phyloP scores from a whole-genome alignment of 371 early-diverging fungal genomes.

The Mortierella sp. region DNA sequence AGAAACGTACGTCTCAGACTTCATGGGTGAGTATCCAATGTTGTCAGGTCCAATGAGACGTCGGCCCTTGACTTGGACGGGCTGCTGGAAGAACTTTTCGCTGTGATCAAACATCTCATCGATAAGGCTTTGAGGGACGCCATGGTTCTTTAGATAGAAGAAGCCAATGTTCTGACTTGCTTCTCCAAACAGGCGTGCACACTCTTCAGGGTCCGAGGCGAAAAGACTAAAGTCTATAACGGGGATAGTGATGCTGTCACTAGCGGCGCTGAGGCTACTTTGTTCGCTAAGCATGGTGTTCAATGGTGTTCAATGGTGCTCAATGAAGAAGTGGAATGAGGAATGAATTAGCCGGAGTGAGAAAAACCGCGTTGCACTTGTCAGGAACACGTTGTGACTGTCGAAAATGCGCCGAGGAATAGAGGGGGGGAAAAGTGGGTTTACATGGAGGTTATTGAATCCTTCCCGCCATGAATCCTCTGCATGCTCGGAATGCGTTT shows the following conservation, averaged over 20 bases:
- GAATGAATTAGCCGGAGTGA: neutral
- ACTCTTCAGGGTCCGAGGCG: constrained; percentile 51
- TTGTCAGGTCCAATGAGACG: constrained; percentile 29
- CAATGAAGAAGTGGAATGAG: neutral
- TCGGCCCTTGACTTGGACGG: constrained; percentile 24
- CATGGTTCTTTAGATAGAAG: constrained; percentile 74
- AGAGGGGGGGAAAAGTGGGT: neutral
- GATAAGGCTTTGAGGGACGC: constrained; percentile 60
- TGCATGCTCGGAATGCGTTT: constrained; percentile 56
- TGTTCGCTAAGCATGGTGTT: neutral
- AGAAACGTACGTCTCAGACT: constrained; percentile 61
- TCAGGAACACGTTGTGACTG: neutral
- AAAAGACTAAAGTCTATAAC: constrained; percentile 66
- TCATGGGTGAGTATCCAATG: constrained; percentile 38
- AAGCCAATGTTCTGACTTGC: constrained; percentile 74
- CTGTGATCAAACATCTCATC: constrained; percentile 67
- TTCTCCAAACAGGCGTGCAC: constrained; percentile 60
- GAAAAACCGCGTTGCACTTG: neutral
- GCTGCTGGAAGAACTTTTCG: constrained; percentile 31
- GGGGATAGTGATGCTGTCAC: constrained; percentile 55
- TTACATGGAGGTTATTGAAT: neutral
- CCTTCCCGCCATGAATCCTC: constrained; percentile 30
- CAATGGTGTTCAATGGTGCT: neutral
- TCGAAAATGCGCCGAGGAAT: neutral
- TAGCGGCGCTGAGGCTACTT: neutral